Evolutionary conservation across 495 filamentous ascomycete genomes (phyloP).

Genomic region (Achaetomiella virescens): DNA sequence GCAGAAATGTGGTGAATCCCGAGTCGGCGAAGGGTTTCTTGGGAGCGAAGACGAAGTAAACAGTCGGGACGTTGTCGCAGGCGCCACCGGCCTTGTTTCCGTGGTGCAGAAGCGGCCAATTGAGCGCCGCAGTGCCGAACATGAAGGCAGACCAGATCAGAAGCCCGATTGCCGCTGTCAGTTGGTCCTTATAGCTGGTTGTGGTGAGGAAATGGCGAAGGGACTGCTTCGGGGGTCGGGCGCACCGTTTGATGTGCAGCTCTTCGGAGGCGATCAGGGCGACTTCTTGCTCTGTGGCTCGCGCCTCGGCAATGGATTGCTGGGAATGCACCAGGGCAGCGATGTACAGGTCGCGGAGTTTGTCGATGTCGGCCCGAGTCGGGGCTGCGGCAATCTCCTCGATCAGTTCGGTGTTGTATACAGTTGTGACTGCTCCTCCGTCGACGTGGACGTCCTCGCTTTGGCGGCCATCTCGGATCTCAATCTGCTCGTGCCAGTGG

Average conservation of each 20-base stretch:
- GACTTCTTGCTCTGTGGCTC: constrained; percentile 26
- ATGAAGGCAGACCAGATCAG: constrained; percentile 26
- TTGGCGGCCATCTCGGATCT: constrained; percentile 11
- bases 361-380: constrained; percentile 26
- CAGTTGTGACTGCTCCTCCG: constrained; percentile 24
- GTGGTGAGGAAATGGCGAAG: constrained; percentile 21
- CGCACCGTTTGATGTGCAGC: constrained; percentile 19
- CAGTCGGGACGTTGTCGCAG: constrained; percentile 27
- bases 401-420: constrained; percentile 26
- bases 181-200: constrained; percentile 27
- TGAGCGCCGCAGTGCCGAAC: constrained; percentile 26
- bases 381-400: constrained; percentile 27
- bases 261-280: constrained; percentile 25
- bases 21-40: constrained; percentile 25
- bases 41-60: constrained; percentile 26
- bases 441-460: constrained; percentile 13
- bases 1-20: constrained; percentile 21
- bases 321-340: constrained; percentile 25
- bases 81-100: constrained; percentile 21
- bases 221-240: constrained; percentile 14
- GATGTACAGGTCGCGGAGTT: constrained; percentile 27
- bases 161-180: constrained; percentile 24
- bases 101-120: constrained; percentile 26
- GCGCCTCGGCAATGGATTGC: constrained; percentile 18
- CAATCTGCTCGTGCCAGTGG: constrained; percentile 29